These are phyloP conservation scores for Neopestalotiopsis sp. DNA, from an alignment of 2,329 filamentous ascomycete genomes.

Conservation along the genomic window DNA sequence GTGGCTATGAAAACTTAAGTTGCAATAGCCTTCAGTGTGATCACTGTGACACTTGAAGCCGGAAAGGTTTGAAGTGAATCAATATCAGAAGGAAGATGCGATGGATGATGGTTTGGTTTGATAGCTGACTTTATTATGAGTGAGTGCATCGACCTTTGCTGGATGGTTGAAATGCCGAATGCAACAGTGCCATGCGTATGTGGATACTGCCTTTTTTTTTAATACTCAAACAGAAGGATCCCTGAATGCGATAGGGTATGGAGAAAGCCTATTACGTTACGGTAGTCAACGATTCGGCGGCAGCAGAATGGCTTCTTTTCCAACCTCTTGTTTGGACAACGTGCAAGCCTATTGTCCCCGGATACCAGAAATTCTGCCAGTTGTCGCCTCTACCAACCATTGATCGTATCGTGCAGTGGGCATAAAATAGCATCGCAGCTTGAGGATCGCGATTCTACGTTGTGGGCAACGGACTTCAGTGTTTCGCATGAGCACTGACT, in stretches of 20 bases:
- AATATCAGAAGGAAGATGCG: background rate
- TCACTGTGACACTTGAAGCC: background rate
- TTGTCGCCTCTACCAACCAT: no score
- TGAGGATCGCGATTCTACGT: background rate
- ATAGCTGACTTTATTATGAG: background rate
- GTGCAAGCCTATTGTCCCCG: background rate
- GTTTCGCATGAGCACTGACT: background rate
- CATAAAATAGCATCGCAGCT: background rate
- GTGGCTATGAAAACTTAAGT: background rate
- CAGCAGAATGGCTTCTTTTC: background rate
- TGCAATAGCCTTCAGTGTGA: background rate
- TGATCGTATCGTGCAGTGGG: background rate
- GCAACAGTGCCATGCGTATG: slow-evolving; percentile 11
- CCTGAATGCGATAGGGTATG: background rate
- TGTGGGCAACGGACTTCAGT: background rate
- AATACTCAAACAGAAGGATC: background rate
- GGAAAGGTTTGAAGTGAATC: background rate
- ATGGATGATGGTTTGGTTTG: background rate
- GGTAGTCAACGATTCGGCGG: background rate
- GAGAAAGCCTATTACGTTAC: background rate
- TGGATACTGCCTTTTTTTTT: background rate
- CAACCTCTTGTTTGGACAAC: background rate
- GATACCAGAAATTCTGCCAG: background rate
- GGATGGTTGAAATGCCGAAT: background rate
- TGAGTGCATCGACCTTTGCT: background rate